Conservation (phyloP, 2,329 filamentous ascomycete species). For the Fonsecaea monophora region DNA sequence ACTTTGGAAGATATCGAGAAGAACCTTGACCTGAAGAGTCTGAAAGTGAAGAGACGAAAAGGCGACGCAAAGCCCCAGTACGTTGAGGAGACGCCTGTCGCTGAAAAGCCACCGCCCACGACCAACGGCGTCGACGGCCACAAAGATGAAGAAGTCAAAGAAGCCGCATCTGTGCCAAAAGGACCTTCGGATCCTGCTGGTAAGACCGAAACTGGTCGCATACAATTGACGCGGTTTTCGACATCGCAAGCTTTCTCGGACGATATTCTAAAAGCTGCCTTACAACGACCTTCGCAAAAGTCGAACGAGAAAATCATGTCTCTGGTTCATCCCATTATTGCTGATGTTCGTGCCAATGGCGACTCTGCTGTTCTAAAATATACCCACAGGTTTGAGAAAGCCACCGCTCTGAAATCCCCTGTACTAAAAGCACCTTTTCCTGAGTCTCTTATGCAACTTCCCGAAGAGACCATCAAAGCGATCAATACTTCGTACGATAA, state of each 20-base stretch:
- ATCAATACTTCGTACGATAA: constrained; percentile 95
- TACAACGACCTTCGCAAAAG: constrained; percentile 90
- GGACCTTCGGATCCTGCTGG: constrained; percentile 59
- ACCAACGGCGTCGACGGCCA: constrained; percentile 29
- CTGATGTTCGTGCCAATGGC: constrained; percentile 80
- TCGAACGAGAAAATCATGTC: constrained; percentile 93
- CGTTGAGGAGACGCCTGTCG: constrained; percentile 68
- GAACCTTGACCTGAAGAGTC: constrained; percentile 90
- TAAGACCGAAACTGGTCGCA: constrained; percentile 60
- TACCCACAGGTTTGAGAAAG: constrained; percentile 98
- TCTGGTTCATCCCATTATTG: constrained; percentile 89
- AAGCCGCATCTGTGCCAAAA: constrained; percentile 61
- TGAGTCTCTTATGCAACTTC: constrained; percentile 80
- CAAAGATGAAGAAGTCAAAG: constrained; percentile 46
- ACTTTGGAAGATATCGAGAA: constrained; percentile 86
- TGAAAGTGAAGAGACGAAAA: constrained; percentile 91
- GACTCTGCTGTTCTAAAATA: constrained; percentile 90
- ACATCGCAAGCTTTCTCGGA: constrained; percentile 57
- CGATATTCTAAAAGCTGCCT: constrained; percentile 71
- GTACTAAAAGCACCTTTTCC: constrained; percentile 91
- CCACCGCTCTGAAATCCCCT: constrained; percentile 84
- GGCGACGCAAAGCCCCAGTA: constrained; percentile 95
- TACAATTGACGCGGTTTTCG: constrained; percentile 81
- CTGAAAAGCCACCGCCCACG: constrained; percentile 45
- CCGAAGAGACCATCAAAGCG: constrained; percentile 83